These are phyloP conservation scores for Chalciporus pseudorubinellus DNA, from an alignment of 768 basidiomycete species.

Conservation along the genomic window DNA sequence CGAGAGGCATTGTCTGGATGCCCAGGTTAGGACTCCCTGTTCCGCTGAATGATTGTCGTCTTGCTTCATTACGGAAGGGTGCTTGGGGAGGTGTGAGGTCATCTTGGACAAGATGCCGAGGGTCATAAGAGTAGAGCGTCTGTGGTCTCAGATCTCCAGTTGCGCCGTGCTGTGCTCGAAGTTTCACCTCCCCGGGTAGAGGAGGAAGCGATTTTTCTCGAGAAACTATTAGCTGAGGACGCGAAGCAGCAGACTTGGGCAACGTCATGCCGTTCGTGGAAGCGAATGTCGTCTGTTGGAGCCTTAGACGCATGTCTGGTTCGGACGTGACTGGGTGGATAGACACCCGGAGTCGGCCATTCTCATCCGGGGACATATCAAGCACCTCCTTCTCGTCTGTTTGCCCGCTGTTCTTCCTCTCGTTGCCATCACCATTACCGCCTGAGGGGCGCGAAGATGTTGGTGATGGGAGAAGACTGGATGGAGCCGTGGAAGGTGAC, in stretches of 20 bases:
- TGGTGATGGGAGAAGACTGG: conserved; percentile 73
- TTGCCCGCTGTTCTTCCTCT: conserved; percentile 40
- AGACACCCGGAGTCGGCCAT: conserved; percentile 37
- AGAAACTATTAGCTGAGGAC: conserved; percentile 27
- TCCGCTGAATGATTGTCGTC: conserved; percentile 79
- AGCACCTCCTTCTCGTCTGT: conserved; percentile 44
- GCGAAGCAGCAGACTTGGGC: conserved; percentile 19
- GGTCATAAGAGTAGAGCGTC: conserved; percentile 63
- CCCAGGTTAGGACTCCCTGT: conserved; percentile 52
- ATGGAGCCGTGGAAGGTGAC: conserved; percentile 73
- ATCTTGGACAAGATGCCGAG: conserved; percentile 44
- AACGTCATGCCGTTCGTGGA: conserved; percentile 32
- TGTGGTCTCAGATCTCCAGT: conserved; percentile 53
- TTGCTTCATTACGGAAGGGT: conserved; percentile 58
- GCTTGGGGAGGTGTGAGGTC: conserved; percentile 62
- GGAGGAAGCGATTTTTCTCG: conserved; percentile 80
- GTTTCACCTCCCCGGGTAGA: conserved; percentile 56
- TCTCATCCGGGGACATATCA: conserved; percentile 29
- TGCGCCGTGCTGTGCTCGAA: conserved; percentile 35
- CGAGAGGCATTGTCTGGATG: conserved; percentile 49
- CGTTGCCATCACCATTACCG: conserved; percentile 51
- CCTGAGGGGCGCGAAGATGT: conserved; percentile 66
- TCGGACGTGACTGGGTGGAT: conserved; percentile 60
- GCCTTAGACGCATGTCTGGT: conserved; percentile 55
- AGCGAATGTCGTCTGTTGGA: conserved; percentile 36